Evolutionary conservation across 768 basidiomycete genomes (phyloP).

Genomic region (Agaricus sinodeliciosus): DNA sequence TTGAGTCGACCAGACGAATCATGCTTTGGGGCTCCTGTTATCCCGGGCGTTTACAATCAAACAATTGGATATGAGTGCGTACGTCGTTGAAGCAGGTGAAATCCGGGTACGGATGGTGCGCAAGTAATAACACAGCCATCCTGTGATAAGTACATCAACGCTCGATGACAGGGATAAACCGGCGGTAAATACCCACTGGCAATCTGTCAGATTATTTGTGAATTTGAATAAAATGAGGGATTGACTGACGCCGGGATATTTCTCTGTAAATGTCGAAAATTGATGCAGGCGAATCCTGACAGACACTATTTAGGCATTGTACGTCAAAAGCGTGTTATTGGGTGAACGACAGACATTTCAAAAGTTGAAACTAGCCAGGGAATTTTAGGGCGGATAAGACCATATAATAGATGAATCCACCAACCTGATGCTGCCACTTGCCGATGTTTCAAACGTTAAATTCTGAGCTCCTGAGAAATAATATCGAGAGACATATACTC

Average conservation of each 20-base stretch:
- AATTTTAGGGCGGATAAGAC: background rate
- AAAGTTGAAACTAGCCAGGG: conserved; percentile 20
- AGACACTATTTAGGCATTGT: background rate
- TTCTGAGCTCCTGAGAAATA: background rate
- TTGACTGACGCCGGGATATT: conserved; percentile 15
- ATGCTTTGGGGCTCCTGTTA: conserved; percentile 22
- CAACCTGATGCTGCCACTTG: conserved; percentile 10
- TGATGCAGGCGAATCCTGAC: conserved; percentile 30
- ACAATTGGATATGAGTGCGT: background rate
- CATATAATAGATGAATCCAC: background rate
- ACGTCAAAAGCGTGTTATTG: background rate
- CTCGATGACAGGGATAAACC: conserved; percentile 43
- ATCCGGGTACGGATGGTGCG: conserved; percentile 29
- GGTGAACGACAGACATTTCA: conserved; percentile 18
- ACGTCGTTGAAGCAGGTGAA: conserved; percentile 26
- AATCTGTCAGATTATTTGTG: background rate
- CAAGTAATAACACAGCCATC: conserved; percentile 36
- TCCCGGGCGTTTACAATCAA: background rate
- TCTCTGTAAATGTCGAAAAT: conserved; percentile 13
- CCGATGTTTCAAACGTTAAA: too few species aligned
- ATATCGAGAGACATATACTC: background rate
- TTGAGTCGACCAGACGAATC: conserved; percentile 38
- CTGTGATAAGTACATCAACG: conserved; percentile 44
- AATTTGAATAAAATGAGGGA: background rate
- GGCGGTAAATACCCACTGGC: conserved; percentile 41